A percentile compares a stretch with the other conserved stretches of the same genome.
phyloP scores from a whole-genome alignment of 1,284 basidiomycete genomes.

The Papiliotrema laurentii region DNA sequence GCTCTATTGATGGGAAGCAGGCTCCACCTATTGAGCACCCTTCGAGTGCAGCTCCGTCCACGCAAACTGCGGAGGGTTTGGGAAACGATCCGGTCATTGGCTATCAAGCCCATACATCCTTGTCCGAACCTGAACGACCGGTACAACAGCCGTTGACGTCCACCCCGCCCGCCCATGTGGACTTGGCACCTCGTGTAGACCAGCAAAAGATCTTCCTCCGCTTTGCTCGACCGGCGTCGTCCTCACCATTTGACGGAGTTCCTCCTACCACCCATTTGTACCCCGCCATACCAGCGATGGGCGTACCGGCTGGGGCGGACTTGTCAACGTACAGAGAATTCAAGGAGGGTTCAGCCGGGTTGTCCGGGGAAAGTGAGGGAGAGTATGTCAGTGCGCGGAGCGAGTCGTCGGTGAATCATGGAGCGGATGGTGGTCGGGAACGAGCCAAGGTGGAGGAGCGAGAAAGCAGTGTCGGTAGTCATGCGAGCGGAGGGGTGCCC shows the following conservation, averaged over 20 bases:
- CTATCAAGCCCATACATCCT: too few relatives aligned
- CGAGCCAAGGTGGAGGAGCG: background rate
- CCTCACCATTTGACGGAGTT: background rate
- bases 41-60: background rate
- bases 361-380: conserved; percentile 4
- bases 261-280: background rate
- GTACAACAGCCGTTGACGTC: too few relatives aligned
- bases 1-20: background rate
- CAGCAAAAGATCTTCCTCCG: conserved; percentile 21
- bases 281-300: conserved; percentile 1
- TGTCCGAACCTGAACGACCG: too few relatives aligned
- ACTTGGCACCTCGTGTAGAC: too few relatives aligned
- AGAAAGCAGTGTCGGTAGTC: background rate
- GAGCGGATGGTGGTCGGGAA: conserved; percentile 3
- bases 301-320: background rate
- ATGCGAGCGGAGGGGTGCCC: too few relatives aligned
- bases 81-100: background rate
- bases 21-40: background rate
- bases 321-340: background rate
- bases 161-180: too few relatives aligned
- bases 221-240: conserved; percentile 14
- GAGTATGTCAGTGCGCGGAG: conserved; percentile 18
- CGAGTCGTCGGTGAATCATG: conserved; percentile 1
- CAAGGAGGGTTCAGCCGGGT: background rate
- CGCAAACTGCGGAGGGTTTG: background rate